Conservation (phyloP, 2,329 filamentous ascomycete genomes). For the Cladorrhinum sp. region DNA sequence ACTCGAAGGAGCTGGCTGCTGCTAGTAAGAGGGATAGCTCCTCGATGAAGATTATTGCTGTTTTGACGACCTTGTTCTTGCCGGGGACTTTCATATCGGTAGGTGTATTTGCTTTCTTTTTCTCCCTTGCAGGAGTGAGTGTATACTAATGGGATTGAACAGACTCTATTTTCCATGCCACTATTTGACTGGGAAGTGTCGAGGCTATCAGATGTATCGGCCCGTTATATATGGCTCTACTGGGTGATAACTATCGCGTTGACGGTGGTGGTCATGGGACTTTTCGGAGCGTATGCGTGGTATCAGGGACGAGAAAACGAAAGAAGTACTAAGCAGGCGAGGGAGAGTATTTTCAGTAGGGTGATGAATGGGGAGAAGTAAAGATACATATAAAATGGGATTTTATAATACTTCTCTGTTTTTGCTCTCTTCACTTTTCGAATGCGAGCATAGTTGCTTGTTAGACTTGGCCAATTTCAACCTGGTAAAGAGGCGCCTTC, state of each 20-base stretch:
- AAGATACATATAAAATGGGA: too few species aligned
- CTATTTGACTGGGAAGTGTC: background rate
- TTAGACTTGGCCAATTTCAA: too few species aligned
- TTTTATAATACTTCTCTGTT: too few species aligned
- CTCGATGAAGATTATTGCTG: background rate
- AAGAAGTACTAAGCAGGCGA: background rate
- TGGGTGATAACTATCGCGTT: background rate
- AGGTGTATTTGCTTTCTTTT: background rate
- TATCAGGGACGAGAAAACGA: background rate
- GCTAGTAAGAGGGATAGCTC: background rate
- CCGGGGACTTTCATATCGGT: background rate
- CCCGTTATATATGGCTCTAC: background rate
- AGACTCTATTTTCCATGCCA: background rate
- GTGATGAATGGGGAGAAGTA: too few species aligned
- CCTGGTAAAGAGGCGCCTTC: too few species aligned
- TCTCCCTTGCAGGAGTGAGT: too few species aligned
- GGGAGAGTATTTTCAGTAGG: too few species aligned
- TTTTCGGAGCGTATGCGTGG: background rate
- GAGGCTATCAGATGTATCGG: background rate
- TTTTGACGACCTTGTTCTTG: background rate
- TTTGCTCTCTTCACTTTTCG: too few species aligned
- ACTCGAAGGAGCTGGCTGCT: background rate
- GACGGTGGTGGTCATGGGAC: background rate
- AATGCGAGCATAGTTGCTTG: too few species aligned
- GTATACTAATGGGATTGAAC: too few species aligned